phyloP scores from a whole-genome alignment of 1,284 basidiomycete species.

The Leccinum subrobustum region DNA sequence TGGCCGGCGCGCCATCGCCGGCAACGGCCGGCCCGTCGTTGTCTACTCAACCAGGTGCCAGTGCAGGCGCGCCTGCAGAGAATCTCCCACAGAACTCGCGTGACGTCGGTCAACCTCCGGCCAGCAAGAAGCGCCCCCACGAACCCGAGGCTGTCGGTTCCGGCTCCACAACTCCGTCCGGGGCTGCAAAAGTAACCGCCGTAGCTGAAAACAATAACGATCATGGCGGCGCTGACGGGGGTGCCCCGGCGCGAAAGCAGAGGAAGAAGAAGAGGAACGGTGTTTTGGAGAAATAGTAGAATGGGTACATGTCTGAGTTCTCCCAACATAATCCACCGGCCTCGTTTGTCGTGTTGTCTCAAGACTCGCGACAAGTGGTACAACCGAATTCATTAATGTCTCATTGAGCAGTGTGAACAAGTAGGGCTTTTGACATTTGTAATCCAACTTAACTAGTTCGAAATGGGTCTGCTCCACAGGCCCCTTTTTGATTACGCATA shows the following conservation, averaged over 20 bases:
- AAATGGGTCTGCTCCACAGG: conserved; percentile 4
- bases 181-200: not conserved
- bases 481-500: not conserved
- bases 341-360: not conserved
- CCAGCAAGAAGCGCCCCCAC: conserved; percentile 21
- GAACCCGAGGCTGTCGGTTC: conserved; percentile 7
- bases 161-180: not conserved
- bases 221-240: not conserved
- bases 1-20: not conserved
- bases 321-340: not conserved
- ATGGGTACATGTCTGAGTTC: not conserved
- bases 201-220: not conserved
- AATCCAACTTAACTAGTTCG: not conserved
- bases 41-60: not conserved
- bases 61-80: not conserved
- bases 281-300: not conserved
- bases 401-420: no score
- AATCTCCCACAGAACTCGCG: not conserved
- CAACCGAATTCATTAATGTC: no score
- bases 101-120: not conserved
- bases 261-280: conserved; percentile 21
- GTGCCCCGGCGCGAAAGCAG: conserved; percentile 18
- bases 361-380: no score
- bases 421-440: not conserved
- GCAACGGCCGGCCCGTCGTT: not conserved